A percentile compares a stretch with the other conserved stretches of the same genome.
Conservation (phyloP, 176 grass and related monocot species). For the Poa annua region DNA sequence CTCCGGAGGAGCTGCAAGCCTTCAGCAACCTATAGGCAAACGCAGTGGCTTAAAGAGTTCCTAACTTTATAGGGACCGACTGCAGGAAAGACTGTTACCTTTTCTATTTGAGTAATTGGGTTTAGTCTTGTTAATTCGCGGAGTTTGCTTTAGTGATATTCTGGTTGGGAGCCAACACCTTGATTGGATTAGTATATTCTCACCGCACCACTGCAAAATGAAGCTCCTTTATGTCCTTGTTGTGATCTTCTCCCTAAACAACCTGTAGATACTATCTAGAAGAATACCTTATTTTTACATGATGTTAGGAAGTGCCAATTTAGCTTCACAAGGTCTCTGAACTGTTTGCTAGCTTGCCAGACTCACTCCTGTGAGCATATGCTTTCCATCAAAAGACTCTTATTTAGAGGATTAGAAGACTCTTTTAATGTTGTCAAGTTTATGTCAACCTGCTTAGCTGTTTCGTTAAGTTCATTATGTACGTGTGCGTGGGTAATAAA, state of each 20-base stretch:
- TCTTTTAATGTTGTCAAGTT: constrained; percentile 9
- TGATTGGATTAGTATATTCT: constrained; percentile 14
- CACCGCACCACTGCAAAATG: background rate
- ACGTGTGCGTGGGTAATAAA: background rate
- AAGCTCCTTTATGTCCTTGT: constrained; percentile 7
- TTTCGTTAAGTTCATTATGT: background rate
- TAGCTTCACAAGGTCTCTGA: background rate
- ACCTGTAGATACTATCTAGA: background rate
- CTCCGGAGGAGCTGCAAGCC: background rate
- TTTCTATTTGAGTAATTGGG: background rate
- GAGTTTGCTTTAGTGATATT: background rate
- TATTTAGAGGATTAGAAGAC: background rate
- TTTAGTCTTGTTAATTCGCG: background rate
- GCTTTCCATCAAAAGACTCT: constrained; percentile 6
- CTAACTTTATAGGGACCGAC: background rate
- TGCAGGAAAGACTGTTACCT: background rate
- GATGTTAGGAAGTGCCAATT: background rate
- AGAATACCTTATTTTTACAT: background rate
- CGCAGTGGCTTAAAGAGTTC: background rate
- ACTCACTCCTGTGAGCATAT: background rate
- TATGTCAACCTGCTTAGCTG: background rate
- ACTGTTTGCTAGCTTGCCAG: background rate
- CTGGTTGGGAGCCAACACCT: background rate
- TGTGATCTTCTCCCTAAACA: background rate
- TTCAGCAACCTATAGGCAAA: background rate